Evolutionary conservation across 768 basidiomycete species (phyloP).

Genomic region (Pholiota molesta): DNA sequence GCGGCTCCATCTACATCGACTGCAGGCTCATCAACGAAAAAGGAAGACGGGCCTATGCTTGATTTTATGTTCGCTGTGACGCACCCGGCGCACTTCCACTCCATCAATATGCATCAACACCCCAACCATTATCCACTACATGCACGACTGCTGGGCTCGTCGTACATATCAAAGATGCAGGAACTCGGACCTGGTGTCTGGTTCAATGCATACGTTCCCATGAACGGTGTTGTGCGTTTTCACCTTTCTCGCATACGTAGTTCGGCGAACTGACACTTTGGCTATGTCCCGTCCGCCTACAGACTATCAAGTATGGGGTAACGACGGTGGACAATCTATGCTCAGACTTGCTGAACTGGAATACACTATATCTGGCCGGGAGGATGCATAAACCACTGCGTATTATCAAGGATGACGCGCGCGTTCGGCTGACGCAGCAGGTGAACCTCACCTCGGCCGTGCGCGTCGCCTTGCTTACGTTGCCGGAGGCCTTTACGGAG

Average conservation of each 20-base stretch:
- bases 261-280: slow-evolving; percentile 3
- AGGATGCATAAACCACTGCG: slow-evolving; percentile 97
- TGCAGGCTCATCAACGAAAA: slow-evolving; percentile 12
- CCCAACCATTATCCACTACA: slow-evolving; percentile 91
- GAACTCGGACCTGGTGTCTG: slow-evolving; percentile 84
- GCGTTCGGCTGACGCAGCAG: slow-evolving; percentile 89
- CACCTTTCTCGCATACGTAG: slow-evolving; percentile 7
- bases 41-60: slow-evolving; percentile 69
- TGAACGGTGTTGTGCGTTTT: slow-evolving; percentile 78
- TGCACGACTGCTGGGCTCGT: slow-evolving; percentile 82
- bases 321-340: slow-evolving; percentile 91
- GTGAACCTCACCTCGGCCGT: slow-evolving; percentile 92
- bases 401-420: slow-evolving; percentile 91
- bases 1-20: slow-evolving; percentile 17
- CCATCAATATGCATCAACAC: slow-evolving; percentile 91
- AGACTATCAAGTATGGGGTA: slow-evolving; percentile 97
- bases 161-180: slow-evolving; percentile 80
- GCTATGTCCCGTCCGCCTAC: slow-evolving; percentile 3
- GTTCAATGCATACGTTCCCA: slow-evolving; percentile 92
- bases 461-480: slow-evolving; percentile 84
- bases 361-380: slow-evolving; percentile 90
- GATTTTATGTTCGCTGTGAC: slow-evolving; percentile 98
- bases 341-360: slow-evolving; percentile 91
- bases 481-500: slow-evolving; percentile 84
- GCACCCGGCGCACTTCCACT: slow-evolving; percentile 92